Evolutionary conservation across 1,284 basidiomycete species (phyloP), one percentile per base, ranked within the genome.

Genomic region (Heterobasidion occidentale): DNA sequence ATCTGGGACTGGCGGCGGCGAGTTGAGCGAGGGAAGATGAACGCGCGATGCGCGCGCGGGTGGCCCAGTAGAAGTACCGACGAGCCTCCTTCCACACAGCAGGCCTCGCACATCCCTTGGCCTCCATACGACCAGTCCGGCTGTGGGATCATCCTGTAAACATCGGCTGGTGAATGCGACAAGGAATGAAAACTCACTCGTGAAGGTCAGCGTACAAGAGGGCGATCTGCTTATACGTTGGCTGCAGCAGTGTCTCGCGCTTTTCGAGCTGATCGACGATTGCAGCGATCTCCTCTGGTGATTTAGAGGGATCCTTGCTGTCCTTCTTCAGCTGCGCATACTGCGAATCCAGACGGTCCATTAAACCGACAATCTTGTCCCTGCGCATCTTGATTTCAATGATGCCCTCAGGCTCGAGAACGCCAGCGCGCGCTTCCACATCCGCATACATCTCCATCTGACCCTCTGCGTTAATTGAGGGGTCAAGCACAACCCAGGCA

Each of bases 391-490:
- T 92, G 73, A 92, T 92, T 74, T 98, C 95, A 61, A 99, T 84
- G 64, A 99, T 86, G 74, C 97, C 97, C 74, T 99, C 96, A 2
- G 97, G 93, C 71, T 99, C 97, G 52, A 98, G 81, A 46, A 99
- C 94, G 80, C 97, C 97, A 58, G 94, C 97, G 57, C 97, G 90
- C 35, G 96, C 86, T 33, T 97, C 93, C 56, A 91, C 86, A 69
- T 99, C 97, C 47, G 96, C 96, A 71, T 93, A 97, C 94, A 98
- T 98, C 76, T 98, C 91, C 94, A 99, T 99, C 75, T 97, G 90
- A n/a, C 63, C 63, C 67, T 94, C 89, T 5, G 90, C 80, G 72
- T 96, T 94, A 77, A 99, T 99, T 20, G 93, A 92, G 34, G 96
- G 94, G 73, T 99, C 97, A 57, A 99, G 83, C 6, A 99, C 97